Evolutionary conservation across 306 rosid species (phyloP).

Genomic region (Rosa rugosa): DNA sequence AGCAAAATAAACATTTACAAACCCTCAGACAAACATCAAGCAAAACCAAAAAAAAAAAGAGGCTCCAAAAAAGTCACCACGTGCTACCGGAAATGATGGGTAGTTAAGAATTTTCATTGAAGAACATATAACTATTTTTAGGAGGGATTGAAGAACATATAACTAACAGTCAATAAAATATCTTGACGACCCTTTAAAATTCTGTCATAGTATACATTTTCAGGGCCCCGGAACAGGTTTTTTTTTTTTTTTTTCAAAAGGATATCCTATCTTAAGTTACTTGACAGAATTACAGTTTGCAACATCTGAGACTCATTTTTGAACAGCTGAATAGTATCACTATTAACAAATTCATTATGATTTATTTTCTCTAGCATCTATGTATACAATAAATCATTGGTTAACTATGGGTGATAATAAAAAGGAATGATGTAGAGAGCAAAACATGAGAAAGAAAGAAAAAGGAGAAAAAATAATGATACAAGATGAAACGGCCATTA

Average conservation of each 20-base stretch:
- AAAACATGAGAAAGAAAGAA: background rate
- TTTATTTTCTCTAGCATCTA: background rate
- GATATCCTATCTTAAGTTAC: background rate
- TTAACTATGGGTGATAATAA: background rate
- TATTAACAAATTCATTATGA: background rate
- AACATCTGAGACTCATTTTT: background rate
- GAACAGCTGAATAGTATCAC: background rate
- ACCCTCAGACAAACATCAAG: background rate
- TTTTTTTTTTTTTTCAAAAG: background rate
- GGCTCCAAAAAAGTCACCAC: background rate
- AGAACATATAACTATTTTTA: background rate
- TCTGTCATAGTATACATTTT: background rate
- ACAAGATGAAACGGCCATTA: background rate
- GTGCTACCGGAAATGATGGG: background rate
- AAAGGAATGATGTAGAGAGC: background rate
- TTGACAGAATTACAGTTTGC: background rate
- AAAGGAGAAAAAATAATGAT: background rate
- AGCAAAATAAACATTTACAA: conserved; percentile 15
- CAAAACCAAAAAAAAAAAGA: background rate
- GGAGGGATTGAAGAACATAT: background rate
- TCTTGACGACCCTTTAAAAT: background rate
- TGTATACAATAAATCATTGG: background rate
- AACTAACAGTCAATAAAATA: background rate
- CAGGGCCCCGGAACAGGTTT: background rate
- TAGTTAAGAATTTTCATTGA: background rate